Evolutionary conservation across 2,329 filamentous ascomycete genomes (phyloP), one percentile per base, ranked within the genome.

Genomic region (Trichocomaceae sp.): DNA sequence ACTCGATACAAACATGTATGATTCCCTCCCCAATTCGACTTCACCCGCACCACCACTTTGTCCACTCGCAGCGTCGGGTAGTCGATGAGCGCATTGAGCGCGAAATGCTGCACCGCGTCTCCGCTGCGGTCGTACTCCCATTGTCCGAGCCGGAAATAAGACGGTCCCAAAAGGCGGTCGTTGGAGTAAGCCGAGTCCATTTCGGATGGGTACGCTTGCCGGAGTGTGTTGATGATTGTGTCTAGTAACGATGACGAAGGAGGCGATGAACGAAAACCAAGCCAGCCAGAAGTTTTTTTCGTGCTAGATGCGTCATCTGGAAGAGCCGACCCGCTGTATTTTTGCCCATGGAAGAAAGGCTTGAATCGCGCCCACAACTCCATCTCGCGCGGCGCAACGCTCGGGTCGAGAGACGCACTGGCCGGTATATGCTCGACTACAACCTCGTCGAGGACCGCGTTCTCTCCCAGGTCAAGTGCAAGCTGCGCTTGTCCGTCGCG

Each of bases 371-470:
- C 83, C 78, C 86, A 88, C 8, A 92, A 67, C 65, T 92, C 87
- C 55, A 92, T 80, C 2, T 85, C 76, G 50, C 74, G 78, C 0
- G 88, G 88, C 31, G 83, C 83, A n/a, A 66, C 62, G 13, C 74
- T 77, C 0, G 84, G 80, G 47, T 85, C 79, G 7, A 83, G 75
- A 0, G 84, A 85, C 2, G 83, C 82, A 1, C 76, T 75, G 6
- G 78, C 77, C 1, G 83, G 74, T 54, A 89, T 84, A 67, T 91
- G 86, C 64, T 92, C 88, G 44, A 92, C 69, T 1, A 88, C 82
- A 1, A 92, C 66, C 61, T 89, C 79, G 61, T 85, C 81, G 0
- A 87, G 86, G 29, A 85, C 77, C 54, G 91, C 77, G 5, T 72
- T 59, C n/a, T 67, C 66, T 1, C 66, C 64, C 0, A 76, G 64